Evolutionary conservation across 2,329 filamentous ascomycete species (phyloP), one percentile per base, ranked within the genome.

Genomic region (Cephalotrichum gorgonifer): DNA sequence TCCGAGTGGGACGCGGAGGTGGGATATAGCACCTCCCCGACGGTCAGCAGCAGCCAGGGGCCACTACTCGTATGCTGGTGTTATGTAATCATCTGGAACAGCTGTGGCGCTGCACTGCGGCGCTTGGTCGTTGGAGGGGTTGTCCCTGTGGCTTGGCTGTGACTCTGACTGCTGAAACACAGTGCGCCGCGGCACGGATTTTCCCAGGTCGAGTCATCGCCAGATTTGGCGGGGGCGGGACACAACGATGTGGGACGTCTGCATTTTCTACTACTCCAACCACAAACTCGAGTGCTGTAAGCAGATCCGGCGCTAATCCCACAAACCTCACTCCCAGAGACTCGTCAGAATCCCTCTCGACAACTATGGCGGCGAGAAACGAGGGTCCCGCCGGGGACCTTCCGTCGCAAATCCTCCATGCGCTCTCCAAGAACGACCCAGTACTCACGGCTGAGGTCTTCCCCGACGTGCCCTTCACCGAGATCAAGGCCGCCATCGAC

Each of bases 401-500:
- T 60, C 73, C 78, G 52, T 71, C 73, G 50, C 71, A 79, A 58
- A 73, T 90, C 56, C 76, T 91, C 58, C 75, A 81, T 53, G 76
- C 78, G 49, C 72, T 91, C 58, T 75, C 75, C 63, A 70, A 77
- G 58, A 68, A 78, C 53, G 78, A 82, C 56, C 76, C 83, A 43
- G 70, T 90, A 56, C 69, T 83, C 57, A 87, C 86, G 48, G 72
- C 73, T 60, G 78, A 87, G 59, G 75, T 75, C 60, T 90, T 90
- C 70, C 81, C 86, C 56, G 64, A 75, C 57, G 68, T 74, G 58
- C 73, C 79, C 60, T 85, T 83, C 59, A 72, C 76, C 53, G 77
- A 80, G 52, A 71, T 96, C 62, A 97, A 96, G 72, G 85, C 86
- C 54, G 87, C 88, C 27, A 76, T 97, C 54, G 93, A 97, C 70